Base-by-base conservation (phyloP, 2,329 filamentous ascomycete species). In the Ceratocystis ficicola region DNA sequence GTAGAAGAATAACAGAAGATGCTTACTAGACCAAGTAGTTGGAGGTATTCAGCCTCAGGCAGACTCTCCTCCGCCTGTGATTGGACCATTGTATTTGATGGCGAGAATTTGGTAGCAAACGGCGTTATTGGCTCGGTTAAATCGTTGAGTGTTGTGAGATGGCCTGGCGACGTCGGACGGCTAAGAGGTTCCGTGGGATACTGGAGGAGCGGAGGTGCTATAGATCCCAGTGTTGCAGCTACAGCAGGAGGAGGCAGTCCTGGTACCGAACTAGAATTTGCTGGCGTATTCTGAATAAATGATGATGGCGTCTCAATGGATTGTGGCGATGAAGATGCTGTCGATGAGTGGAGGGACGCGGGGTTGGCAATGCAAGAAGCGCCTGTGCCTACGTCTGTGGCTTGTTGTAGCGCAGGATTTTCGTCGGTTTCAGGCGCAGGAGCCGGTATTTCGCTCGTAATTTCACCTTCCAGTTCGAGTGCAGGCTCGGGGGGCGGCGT, bases 11-110 rank as follows among this genome's bases (percentile, higher is more conserved):
- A 41, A 10, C 41, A 8, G 28, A 12, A 22, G 25, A 57, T 25
- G 73, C 87, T 79, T 78, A 91, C 88, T 80, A 93, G 79, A 71
- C 87, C 88, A 74, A 89, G 86, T 72, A 86, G 81, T 77, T 92
- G 88, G 73, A 92, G 88, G 77, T 81, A 84, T 75, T 93, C 88
- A 67, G 89, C 79, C 68, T 83, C 80, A 71, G 80, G 86, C 75
- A 66, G 41, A 25, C 52, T 44, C 22, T 65, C 66, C 8, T 25
- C 66, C 7, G 59, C 44, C 20, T 67, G 36, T 41, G 60, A 44
- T 52, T 63, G 57, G 8, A 59, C 44, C 66, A 67, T 67, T 25
- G 20, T 44, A n/a, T 52, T 50, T 25, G 59, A 30, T 28, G 80
- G 77, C 68, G 76, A 73, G 69, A 76, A 76, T 69, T 74, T 70